These are phyloP conservation scores for Hygrophorus pudorinus DNA, from an alignment of 768 basidiomycete species.

Conservation along the genomic window DNA sequence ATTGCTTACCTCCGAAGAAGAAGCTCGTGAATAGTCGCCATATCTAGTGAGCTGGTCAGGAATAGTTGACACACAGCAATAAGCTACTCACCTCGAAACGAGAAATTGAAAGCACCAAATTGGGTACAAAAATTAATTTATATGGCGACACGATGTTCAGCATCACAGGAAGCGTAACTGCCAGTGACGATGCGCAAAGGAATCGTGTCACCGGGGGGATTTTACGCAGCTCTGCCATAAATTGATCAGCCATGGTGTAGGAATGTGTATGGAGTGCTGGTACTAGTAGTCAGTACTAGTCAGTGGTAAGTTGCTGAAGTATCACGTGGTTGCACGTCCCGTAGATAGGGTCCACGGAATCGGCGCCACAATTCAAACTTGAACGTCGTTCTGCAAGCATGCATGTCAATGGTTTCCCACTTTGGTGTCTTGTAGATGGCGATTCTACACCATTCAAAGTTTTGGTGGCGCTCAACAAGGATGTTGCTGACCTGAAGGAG, in stretches of 20 bases:
- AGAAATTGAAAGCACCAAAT: slow-evolving; percentile 31
- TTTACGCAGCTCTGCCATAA: slow-evolving; percentile 53
- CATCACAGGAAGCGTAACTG: slow-evolving; percentile 47
- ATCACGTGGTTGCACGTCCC: no score
- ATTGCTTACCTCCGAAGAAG: slow-evolving; percentile 52
- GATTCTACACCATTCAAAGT: neutral
- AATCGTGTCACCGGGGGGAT: slow-evolving; percentile 80
- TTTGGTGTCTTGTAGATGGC: neutral
- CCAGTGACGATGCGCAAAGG: slow-evolving; percentile 50
- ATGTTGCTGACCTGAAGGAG: neutral
- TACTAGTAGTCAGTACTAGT: no score
- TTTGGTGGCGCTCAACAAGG: neutral
- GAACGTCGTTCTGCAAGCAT: no score
- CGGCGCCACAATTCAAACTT: no score
- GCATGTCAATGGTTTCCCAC: no score
- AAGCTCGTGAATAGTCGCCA: slow-evolving; percentile 70
- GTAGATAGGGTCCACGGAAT: no score
- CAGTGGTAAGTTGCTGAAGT: no score
- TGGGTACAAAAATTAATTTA: slow-evolving; percentile 41
- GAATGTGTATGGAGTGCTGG: no score
- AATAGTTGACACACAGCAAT: neutral
- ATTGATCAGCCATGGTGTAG: neutral
- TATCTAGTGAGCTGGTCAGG: slow-evolving; percentile 29
- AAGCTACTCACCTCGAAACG: slow-evolving; percentile 40
- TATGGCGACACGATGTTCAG: slow-evolving; percentile 44